Percentiles rank a stretch among this genome's conserved stretches.
These are phyloP conservation scores for Vitis hybrid DNA, from an alignment of 177 flowering plant species.

Conservation along the genomic window DNA sequence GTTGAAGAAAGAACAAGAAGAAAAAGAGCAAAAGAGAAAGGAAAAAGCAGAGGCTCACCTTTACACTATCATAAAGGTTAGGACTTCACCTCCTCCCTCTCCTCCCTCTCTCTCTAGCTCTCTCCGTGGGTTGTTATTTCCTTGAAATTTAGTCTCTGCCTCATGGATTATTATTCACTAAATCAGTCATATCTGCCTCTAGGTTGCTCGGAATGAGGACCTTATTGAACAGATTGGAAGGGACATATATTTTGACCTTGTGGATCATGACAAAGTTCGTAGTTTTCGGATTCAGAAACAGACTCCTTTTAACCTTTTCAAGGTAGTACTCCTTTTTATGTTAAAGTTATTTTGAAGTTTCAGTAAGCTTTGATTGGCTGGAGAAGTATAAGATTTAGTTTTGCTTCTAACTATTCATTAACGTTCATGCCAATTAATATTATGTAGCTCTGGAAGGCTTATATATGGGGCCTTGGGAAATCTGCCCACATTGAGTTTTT, in stretches of 20 bases:
- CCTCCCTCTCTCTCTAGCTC: constrained; percentile 19
- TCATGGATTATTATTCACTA: background rate
- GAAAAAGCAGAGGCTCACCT: constrained; percentile 45
- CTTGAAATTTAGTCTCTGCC: background rate
- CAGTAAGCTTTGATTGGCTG: too few species aligned
- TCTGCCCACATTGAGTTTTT: too few species aligned
- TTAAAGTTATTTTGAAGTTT: too few species aligned
- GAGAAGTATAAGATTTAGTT: too few species aligned
- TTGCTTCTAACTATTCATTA: too few species aligned
- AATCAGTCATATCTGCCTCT: background rate
- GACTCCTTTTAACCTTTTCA: constrained; percentile 56
- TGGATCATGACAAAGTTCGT: constrained; percentile 84
- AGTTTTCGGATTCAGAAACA: constrained; percentile 81
- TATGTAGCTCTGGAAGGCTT: too few species aligned
- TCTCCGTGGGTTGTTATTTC: constrained; percentile 11
- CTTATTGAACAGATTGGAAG: constrained; percentile 75
- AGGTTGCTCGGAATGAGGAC: constrained; percentile 86
- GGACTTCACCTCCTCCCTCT: background rate
- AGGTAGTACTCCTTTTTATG: constrained; percentile 37
- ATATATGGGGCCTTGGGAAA: too few species aligned
- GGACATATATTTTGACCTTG: constrained; percentile 82
- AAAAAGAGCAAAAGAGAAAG: constrained; percentile 40
- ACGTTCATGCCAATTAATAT: too few species aligned
- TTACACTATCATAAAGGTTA: constrained; percentile 41
- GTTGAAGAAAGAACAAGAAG: constrained; percentile 42